A percentile compares a stretch with the other conserved stretches of the same genome.
Conservation (phyloP, 139 green algal genomes). For the Dunaliella primolecta region DNA sequence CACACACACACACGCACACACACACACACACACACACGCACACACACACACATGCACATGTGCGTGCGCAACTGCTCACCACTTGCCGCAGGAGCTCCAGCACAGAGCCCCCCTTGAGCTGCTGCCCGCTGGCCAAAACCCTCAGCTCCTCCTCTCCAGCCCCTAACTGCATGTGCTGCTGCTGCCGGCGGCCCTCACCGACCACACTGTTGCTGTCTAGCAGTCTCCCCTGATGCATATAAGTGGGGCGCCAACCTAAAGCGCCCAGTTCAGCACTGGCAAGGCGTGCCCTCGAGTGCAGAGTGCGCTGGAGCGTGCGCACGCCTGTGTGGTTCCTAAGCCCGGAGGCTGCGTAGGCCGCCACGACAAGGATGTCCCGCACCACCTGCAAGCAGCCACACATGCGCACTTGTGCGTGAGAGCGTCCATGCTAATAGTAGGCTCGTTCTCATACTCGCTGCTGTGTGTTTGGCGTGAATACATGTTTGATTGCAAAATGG, state of each 20-base stretch:
- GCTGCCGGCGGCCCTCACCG: no score
- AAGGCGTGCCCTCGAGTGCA: not conserved
- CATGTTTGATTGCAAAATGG: not conserved
- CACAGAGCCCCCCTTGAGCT: not conserved
- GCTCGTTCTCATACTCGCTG: no score
- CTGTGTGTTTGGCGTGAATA: not conserved
- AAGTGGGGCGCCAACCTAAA: not conserved
- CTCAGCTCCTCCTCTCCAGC: not conserved
- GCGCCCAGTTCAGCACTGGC: not conserved
- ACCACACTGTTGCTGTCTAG: not conserved
- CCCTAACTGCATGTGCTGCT: no score
- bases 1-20: not conserved
- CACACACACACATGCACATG: not conserved
- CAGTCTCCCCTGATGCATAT: not conserved
- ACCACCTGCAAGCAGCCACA: not conserved
- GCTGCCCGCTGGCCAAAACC: not conserved
- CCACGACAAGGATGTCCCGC: not conserved
- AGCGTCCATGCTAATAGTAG: no score
- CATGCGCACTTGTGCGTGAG: not conserved
- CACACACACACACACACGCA: not conserved
- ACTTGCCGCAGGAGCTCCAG: not conserved
- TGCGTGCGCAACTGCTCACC: not conserved
- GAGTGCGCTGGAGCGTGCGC: not conserved
- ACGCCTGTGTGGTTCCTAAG: conserved; percentile 7
- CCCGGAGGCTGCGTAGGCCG: conserved; percentile 1